Evolutionary conservation across 2,329 filamentous ascomycete genomes (phyloP), one percentile per base, ranked within the genome.

Genomic region (Penicillium sp.): DNA sequence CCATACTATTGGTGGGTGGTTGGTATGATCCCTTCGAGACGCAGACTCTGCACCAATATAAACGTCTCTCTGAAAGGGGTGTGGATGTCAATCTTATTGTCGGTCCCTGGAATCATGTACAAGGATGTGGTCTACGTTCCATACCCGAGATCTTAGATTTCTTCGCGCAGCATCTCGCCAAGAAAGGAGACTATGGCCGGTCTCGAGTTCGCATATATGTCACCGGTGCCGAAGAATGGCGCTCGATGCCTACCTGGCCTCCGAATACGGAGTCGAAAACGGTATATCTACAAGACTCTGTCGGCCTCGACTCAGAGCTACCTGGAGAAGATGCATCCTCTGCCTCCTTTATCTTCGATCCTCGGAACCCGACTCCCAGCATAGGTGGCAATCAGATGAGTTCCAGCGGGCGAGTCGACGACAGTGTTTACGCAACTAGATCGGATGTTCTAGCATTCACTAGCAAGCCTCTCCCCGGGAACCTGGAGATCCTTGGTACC

Each of bases 101-200:
- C n/a, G 60, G 60, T 31, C 60, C 60, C 24, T 62, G 60, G 60
- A 62, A 58, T 16, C 60, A 62, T 52, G 45, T 55, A 5, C 53
- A 58, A 37, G 60, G 47, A 3, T 58, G 55, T 21, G 60, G 60
- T 33, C 33, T 60, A 9, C 21, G 45, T 51, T 58, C 58, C 8
- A 51, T 57, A 44, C 58, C 58, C 4, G 60, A 62, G 11, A 60
- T 61, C 46, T 29, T 62, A 29, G 58, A 56, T 16, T 62, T 62
- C 26, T 49, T 62, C 35, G 33, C 42, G 14, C 53, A 62, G 21
- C 53, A 61, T 55, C 21, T 62, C 5, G 45, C 58, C n/a, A 60
- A 62, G 48, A 45, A 42, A 21, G 60, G 57, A 24, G 46, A 56
- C 49, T 62, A 62, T 39, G 48, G 55, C 26, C 45, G 27, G 16